Evolutionary conservation across 1,284 basidiomycete genomes (phyloP).

Genomic region (Anthracocystis panici-leucophaei): DNA sequence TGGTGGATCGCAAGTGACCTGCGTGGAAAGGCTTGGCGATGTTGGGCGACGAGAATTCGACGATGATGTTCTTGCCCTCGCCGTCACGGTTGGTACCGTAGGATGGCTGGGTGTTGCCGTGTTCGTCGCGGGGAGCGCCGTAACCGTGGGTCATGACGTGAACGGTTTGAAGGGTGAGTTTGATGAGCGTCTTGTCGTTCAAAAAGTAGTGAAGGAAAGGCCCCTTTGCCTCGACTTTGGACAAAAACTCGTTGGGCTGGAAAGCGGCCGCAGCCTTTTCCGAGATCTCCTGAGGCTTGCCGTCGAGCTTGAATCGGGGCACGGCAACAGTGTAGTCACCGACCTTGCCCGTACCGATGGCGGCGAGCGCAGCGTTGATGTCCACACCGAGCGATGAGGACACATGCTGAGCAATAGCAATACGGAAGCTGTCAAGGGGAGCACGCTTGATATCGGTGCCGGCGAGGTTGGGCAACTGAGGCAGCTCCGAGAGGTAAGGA

Average conservation of each 20-base stretch:
- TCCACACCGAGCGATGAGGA: constrained; percentile 76
- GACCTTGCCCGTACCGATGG: constrained; percentile 87
- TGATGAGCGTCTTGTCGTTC: constrained; percentile 75
- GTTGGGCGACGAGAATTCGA: constrained; percentile 94
- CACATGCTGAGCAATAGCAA: constrained; percentile 83
- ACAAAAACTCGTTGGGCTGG: constrained; percentile 62
- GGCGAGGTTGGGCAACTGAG: constrained; percentile 59
- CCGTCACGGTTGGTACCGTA: constrained; percentile 67
- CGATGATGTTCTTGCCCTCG: constrained; percentile 70
- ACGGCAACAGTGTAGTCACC: constrained; percentile 92
- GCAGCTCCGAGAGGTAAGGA: constrained; percentile 64
- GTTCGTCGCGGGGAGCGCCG: constrained; percentile 50
- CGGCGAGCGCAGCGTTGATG: constrained; percentile 78
- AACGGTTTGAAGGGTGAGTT: constrained; percentile 84
- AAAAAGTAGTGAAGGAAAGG: constrained; percentile 65
- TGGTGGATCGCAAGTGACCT: constrained; percentile 94
- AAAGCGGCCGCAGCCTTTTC: constrained; percentile 78
- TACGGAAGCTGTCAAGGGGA: constrained; percentile 85
- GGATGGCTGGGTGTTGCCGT: constrained; percentile 58
- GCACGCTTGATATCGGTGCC: constrained; percentile 77
- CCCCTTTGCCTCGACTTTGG: constrained; percentile 54
- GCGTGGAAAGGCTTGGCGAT: constrained; percentile 99
- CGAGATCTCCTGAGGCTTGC: constrained; percentile 83
- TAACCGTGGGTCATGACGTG: constrained; percentile 77
- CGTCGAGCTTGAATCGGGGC: constrained; percentile 87